phyloP scores from a whole-genome alignment of 768 basidiomycete species.

The Mycena albidolilacea region DNA sequence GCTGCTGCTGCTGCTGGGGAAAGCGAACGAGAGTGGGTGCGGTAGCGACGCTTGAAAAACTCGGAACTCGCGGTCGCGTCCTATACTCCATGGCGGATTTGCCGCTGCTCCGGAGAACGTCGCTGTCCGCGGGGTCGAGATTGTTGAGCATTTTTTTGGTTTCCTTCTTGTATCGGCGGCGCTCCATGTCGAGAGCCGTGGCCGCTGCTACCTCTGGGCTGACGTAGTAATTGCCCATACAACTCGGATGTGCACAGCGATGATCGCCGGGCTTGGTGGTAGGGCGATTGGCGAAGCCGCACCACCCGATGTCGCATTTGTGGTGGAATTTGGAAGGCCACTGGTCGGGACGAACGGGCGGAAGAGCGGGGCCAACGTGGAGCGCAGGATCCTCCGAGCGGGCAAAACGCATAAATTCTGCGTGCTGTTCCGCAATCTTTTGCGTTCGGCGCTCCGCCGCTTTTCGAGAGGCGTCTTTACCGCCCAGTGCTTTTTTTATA shows the following conservation, averaged over 20 bases:
- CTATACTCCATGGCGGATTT: conserved; percentile 18
- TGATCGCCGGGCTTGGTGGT: conserved; percentile 49
- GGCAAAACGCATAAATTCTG: not conserved
- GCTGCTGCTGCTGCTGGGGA: conserved; percentile 7
- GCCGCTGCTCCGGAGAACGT: not conserved
- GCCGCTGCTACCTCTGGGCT: conserved; percentile 22
- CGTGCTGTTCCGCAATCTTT: not conserved
- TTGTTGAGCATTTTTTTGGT: not conserved
- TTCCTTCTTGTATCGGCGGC: not conserved
- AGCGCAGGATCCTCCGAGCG: not conserved
- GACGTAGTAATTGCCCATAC: conserved; percentile 15
- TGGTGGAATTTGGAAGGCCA: conserved; percentile 57
- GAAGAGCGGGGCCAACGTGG: not conserved
- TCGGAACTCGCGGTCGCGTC: not conserved
- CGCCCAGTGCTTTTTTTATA: not conserved
- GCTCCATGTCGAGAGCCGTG: not conserved
- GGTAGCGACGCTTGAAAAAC: conserved; percentile 14
- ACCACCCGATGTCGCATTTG: conserved; percentile 53
- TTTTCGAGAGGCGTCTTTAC: not conserved
- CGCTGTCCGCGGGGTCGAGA: not conserved
- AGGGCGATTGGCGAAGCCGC: conserved; percentile 49
- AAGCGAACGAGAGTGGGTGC: conserved; percentile 23
- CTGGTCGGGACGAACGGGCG: not conserved
- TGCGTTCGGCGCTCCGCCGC: not conserved
- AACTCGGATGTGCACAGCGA: conserved; percentile 36